Percentiles rank a stretch among this genome's conserved stretches.
phyloP scores from a whole-genome alignment of 352 stramenopile species.

The Paralagenidium karlingii region DNA sequence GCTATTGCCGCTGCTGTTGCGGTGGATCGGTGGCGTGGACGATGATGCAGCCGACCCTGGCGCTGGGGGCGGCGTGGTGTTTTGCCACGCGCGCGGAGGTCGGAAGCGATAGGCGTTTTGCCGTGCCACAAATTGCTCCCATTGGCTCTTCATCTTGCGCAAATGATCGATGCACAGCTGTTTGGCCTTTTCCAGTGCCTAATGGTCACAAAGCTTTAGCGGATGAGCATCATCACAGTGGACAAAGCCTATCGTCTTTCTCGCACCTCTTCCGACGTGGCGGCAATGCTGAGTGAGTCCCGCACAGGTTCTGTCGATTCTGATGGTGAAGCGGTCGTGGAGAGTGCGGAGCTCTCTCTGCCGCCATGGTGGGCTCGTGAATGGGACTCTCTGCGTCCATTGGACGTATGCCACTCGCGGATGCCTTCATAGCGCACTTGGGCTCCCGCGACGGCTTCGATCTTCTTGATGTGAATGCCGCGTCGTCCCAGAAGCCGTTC shows the following conservation, averaged over 20 bases:
- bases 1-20: no score
- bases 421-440: conserved; percentile 44
- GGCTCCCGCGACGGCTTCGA: conserved; percentile 18
- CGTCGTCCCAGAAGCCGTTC: conserved; percentile 46
- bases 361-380: no score
- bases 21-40: no score
- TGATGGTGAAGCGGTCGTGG: no score
- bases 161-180: conserved; percentile 26
- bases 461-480: conserved; percentile 48
- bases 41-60: no score
- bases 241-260: conserved; percentile 4
- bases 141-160: conserved; percentile 37
- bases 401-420: conserved; percentile 12
- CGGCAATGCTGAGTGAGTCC: conserved; percentile 34
- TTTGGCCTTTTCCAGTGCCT: conserved; percentile 12
- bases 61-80: no score
- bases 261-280: conserved; percentile 14
- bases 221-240: not conserved
- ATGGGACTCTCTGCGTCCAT: conserved; percentile 5
- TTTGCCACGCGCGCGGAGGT: no score
- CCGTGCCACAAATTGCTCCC: conserved; percentile 42
- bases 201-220: not conserved
- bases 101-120: no score
- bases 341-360: no score
- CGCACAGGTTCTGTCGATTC: conserved; percentile 8